Evolutionary conservation across 129 eudicot genomes (phyloP).

Genomic region (Chrysanthemum seticuspe): DNA sequence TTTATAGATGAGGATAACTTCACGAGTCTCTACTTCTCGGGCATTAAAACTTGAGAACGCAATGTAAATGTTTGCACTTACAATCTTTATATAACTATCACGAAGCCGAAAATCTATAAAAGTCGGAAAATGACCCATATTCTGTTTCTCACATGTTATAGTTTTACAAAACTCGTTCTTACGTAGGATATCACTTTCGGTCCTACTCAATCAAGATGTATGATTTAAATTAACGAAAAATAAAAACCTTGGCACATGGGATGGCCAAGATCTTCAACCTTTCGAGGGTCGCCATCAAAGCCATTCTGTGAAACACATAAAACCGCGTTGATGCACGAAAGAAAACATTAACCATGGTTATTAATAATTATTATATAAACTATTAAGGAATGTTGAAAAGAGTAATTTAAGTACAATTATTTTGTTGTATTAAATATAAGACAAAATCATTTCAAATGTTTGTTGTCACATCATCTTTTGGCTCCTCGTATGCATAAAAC

Average conservation of each 20-base stretch:
- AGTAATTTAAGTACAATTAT: conserved; percentile 17
- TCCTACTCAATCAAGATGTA: conserved; percentile 1
- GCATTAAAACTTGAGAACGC: too few relatives aligned
- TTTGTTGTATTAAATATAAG: conserved; percentile 12
- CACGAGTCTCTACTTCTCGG: too few relatives aligned
- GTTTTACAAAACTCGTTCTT: too few relatives aligned
- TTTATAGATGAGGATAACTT: too few relatives aligned
- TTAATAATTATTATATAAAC: background rate
- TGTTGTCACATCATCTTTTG: conserved; percentile 32
- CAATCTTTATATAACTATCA: too few relatives aligned
- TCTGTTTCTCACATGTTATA: too few relatives aligned
- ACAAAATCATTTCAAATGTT: conserved; percentile 34
- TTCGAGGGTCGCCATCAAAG: conserved; percentile 30
- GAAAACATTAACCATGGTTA: conserved; percentile 19
- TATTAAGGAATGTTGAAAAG: conserved; percentile 9
- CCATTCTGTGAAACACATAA: conserved; percentile 34
- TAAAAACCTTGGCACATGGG: conserved; percentile 28
- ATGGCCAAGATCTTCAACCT: conserved; percentile 32
- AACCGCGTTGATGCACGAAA: conserved; percentile 46
- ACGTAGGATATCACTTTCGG: background rate
- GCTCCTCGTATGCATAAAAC: conserved; percentile 39
- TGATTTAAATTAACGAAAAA: background rate
- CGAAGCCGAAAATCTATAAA: too few relatives aligned
- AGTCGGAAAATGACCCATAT: too few relatives aligned
- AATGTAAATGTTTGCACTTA: too few relatives aligned